Evolutionary conservation across 805 yeast species (phyloP).

Genomic region (Wickerhamiella kurtzmanii): DNA sequence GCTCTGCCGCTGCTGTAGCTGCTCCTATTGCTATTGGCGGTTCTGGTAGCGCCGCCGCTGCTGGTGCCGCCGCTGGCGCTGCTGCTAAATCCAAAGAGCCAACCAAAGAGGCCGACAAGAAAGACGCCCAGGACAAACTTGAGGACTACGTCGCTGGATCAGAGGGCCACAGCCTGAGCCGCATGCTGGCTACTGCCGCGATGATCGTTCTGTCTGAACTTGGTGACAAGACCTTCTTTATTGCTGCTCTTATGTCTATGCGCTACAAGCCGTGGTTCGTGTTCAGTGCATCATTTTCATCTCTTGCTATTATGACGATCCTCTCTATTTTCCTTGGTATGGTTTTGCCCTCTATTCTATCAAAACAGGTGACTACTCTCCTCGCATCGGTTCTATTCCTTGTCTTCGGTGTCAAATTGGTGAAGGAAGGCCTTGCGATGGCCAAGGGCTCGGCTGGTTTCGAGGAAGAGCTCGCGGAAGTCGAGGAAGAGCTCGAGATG

Average conservation of each 20-base stretch:
- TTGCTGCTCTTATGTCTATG: slow-evolving; percentile 98
- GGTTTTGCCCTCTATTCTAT: slow-evolving; percentile 69
- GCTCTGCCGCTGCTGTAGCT: background rate
- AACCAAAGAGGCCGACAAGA: background rate
- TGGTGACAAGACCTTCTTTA: slow-evolving; percentile 93
- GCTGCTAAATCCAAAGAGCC: background rate
- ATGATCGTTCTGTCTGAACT: slow-evolving; percentile 95
- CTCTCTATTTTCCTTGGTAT: slow-evolving; percentile 87
- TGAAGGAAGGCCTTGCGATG: slow-evolving; percentile 75
- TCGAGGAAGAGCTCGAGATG: slow-evolving; percentile 78
- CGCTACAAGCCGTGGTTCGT: slow-evolving; percentile 71
- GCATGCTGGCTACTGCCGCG: slow-evolving; percentile 61
- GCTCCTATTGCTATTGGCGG: background rate
- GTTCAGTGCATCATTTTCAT: slow-evolving; percentile 75
- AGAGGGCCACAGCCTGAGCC: slow-evolving; percentile 25
- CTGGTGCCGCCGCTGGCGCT: slow-evolving; percentile 2
- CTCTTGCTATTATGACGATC: slow-evolving; percentile 81
- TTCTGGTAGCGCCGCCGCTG: background rate
- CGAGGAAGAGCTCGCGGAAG: slow-evolving; percentile 92
- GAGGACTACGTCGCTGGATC: background rate
- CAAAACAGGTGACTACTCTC: slow-evolving; percentile 66
- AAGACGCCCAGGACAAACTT: slow-evolving; percentile 2
- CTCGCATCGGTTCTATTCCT: slow-evolving; percentile 71
- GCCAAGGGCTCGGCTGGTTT: slow-evolving; percentile 57
- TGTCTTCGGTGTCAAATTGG: slow-evolving; percentile 34